Evolutionary conservation across 371 early-diverging fungal species (phyloP).

Genomic region (Mortierella sp.): DNA sequence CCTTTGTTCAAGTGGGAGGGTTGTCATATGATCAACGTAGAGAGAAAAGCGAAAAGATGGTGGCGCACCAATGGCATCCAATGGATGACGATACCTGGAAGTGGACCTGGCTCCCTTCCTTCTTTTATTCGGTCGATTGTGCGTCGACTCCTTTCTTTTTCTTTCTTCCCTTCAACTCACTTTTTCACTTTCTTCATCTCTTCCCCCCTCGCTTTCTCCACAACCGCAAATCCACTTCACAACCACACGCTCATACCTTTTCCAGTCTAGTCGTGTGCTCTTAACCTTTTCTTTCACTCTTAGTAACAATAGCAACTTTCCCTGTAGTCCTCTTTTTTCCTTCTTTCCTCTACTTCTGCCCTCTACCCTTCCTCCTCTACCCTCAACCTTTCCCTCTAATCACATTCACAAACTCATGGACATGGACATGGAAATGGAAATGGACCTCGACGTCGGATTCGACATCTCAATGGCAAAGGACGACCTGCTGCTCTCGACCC

Average conservation of each 20-base stretch:
- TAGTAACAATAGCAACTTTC: too few species aligned
- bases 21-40: neutral
- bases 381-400: neutral
- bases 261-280: too few species aligned
- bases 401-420: neutral
- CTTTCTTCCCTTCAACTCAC: neutral
- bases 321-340: too few species aligned
- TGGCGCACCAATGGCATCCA: neutral
- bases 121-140: neutral
- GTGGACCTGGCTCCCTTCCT: neutral
- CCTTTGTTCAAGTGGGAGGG: neutral
- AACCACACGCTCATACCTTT: too few species aligned
- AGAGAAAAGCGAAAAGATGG: neutral
- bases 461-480: constrained; percentile 31
- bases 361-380: neutral
- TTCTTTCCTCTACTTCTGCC: neutral
- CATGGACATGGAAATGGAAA: constrained; percentile 25
- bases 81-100: too few species aligned
- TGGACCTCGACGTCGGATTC: constrained; percentile 25
- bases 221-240: too few species aligned
- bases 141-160: neutral
- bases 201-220: too few species aligned
- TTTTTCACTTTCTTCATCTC: neutral
- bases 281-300: too few species aligned
- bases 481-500: constrained; percentile 19